These are phyloP conservation scores for Brassica napus DNA, from an alignment of 345 rosid genomes.

Conservation along the genomic window DNA sequence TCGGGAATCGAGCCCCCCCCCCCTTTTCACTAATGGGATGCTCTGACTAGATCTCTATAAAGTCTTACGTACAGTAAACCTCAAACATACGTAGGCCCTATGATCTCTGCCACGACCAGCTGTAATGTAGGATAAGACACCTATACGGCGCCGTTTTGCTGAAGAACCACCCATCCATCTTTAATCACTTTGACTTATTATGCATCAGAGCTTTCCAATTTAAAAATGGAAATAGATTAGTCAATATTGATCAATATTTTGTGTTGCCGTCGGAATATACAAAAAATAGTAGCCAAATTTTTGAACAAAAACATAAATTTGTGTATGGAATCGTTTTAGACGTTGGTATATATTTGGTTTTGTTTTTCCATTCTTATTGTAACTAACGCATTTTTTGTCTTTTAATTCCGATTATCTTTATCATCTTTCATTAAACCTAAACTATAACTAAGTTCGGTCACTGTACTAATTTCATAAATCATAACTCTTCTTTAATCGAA, in stretches of 20 bases:
- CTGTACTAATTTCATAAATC: neutral
- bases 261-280: neutral
- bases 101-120: slow-evolving; percentile 43
- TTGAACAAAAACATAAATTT: neutral
- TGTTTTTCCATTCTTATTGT: too few species aligned
- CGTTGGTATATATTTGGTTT: neutral
- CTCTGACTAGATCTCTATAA: slow-evolving; percentile 26
- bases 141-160: slow-evolving; percentile 44
- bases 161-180: slow-evolving; percentile 29
- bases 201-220: neutral
- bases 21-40: too few species aligned
- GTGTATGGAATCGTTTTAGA: neutral
- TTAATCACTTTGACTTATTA: slow-evolving; percentile 33
- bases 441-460: neutral
- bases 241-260: neutral
- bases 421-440: too few species aligned
- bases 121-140: slow-evolving; percentile 42
- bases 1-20: too few species aligned
- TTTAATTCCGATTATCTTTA: too few species aligned
- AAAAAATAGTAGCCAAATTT: neutral
- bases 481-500: neutral
- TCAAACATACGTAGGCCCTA: slow-evolving; percentile 33
- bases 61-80: slow-evolving; percentile 35
- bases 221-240: neutral
- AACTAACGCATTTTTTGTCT: too few species aligned